Evolutionary conservation across 495 filamentous ascomycete genomes (phyloP).

Genomic region (Penicillium paradoxum): DNA sequence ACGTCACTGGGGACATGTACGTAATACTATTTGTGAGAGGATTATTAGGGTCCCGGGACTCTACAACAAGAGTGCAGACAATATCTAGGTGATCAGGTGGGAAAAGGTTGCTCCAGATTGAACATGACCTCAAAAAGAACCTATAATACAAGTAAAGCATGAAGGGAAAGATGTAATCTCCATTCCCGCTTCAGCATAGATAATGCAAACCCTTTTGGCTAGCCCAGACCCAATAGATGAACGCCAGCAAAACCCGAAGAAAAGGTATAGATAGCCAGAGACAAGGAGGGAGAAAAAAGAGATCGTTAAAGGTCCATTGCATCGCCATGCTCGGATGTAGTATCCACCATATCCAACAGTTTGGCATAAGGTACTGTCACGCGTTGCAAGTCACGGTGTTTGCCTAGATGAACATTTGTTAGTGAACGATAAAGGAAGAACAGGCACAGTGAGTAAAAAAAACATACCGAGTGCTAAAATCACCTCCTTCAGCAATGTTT

Average conservation of each 20-base stretch:
- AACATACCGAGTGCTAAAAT: constrained; percentile 85
- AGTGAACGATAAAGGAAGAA: constrained; percentile 19
- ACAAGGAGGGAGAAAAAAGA: background rate
- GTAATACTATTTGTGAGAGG: too few relatives aligned
- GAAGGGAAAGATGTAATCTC: constrained; percentile 1
- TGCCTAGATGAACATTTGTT: constrained; percentile 54
- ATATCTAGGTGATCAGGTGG: background rate
- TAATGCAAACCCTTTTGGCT: constrained; percentile 5
- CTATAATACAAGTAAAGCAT: constrained; percentile 10
- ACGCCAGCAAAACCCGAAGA: constrained; percentile 11
- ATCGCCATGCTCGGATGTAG: constrained; percentile 40
- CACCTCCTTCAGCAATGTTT: constrained; percentile 80
- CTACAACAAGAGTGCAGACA: background rate
- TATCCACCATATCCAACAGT: constrained; percentile 57
- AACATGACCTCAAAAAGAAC: background rate
- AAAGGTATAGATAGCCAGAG: constrained; percentile 1
- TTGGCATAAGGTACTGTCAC: constrained; percentile 88
- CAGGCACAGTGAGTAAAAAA: constrained; percentile 10
- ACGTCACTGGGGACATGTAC: background rate
- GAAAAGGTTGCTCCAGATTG: background rate
- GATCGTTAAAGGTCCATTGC: constrained; percentile 47
- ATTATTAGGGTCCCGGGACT: too few relatives aligned
- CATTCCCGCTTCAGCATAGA: background rate
- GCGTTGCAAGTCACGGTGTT: constrained; percentile 86
- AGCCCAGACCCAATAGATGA: constrained; percentile 6